These are phyloP conservation scores for Trichoderma pleuroti DNA, from an alignment of 2,329 filamentous ascomycete genomes.

Conservation along the genomic window DNA sequence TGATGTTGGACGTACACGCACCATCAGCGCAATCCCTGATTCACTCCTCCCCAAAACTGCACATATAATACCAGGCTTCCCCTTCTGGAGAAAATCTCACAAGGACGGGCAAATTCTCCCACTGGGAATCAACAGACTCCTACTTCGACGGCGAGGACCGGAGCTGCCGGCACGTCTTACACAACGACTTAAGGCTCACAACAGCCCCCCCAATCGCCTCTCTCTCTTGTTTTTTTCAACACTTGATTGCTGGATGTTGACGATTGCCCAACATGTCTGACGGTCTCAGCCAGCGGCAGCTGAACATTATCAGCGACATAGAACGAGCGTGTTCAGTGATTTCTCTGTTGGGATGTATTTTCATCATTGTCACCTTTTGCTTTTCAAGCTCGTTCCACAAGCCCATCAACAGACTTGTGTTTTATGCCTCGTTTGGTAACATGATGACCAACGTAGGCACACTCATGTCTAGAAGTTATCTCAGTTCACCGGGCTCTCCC, in stretches of 20 bases:
- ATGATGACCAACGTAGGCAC: constrained; percentile 74
- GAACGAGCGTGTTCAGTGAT: constrained; percentile 68
- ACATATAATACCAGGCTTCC: constrained; percentile 7
- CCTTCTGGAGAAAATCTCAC: not conserved
- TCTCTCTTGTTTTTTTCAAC: not conserved
- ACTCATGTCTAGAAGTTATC: constrained; percentile 63
- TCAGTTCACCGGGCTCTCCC: constrained; percentile 45
- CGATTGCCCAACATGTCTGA: not conserved
- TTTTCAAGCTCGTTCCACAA: constrained; percentile 70
- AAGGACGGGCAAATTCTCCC: not conserved
- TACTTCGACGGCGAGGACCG: constrained; percentile 7
- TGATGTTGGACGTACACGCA: not conserved
- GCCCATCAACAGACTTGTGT: constrained; percentile 81
- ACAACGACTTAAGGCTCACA: not conserved
- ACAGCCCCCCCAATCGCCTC: not conserved
- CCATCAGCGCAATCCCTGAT: constrained; percentile 8
- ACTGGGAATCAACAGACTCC: not conserved
- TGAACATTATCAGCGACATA: constrained; percentile 56
- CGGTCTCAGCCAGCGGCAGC: constrained; percentile 33
- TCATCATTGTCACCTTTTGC: constrained; percentile 70
- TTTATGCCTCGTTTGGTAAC: constrained; percentile 81
- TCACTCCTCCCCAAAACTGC: not conserved
- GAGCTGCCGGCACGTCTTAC: constrained; percentile 11
- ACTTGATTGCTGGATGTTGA: not conserved
- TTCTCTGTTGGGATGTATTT: constrained; percentile 65